Percentiles rank a stretch among this genome's conserved stretches.
Evolutionary conservation across 2,329 filamentous ascomycete species (phyloP).

Genomic region (Ceratocystis albifundus): DNA sequence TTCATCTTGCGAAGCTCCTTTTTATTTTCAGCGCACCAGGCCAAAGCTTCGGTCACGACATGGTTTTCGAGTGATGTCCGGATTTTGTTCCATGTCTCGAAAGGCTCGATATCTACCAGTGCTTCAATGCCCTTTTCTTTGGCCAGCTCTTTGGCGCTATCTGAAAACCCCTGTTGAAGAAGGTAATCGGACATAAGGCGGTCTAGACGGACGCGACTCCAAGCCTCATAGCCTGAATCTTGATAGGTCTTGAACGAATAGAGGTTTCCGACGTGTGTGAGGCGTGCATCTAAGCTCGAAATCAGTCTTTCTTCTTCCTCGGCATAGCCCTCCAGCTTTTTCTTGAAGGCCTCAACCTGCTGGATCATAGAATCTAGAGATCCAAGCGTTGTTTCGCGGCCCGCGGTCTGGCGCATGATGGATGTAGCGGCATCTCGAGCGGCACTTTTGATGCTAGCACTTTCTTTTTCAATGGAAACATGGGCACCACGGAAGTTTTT

Average conservation of each 20-base stretch:
- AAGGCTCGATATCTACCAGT: constrained; percentile 80
- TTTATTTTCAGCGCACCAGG: constrained; percentile 90
- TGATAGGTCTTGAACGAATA: constrained; percentile 69
- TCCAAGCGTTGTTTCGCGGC: constrained; percentile 60
- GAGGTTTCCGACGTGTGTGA: constrained; percentile 69
- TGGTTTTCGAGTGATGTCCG: constrained; percentile 58
- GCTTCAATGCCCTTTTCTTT: constrained; percentile 63
- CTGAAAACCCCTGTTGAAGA: constrained; percentile 67
- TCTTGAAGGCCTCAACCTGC: constrained; percentile 75
- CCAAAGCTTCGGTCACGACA: constrained; percentile 65
- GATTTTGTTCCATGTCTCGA: constrained; percentile 69
- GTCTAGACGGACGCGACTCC: constrained; percentile 72
- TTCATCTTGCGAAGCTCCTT: constrained; percentile 81
- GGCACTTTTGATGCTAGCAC: constrained; percentile 47
- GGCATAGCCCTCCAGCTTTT: constrained; percentile 67
- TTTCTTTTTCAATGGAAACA: constrained; percentile 62
- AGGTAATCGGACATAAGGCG: constrained; percentile 87
- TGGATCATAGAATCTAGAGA: constrained; percentile 75
- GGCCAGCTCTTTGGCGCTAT: constrained; percentile 65
- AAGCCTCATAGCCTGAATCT: constrained; percentile 87
- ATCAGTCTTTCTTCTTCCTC: constrained; percentile 72
- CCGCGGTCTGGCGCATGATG: constrained; percentile 50
- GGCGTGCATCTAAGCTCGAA: constrained; percentile 60
- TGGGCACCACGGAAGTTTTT: constrained; percentile 88
- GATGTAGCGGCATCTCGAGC: constrained; percentile 55